Evolutionary conservation across 257 asterid species (phyloP).

Genomic region (Craterostigma plantagineum): DNA sequence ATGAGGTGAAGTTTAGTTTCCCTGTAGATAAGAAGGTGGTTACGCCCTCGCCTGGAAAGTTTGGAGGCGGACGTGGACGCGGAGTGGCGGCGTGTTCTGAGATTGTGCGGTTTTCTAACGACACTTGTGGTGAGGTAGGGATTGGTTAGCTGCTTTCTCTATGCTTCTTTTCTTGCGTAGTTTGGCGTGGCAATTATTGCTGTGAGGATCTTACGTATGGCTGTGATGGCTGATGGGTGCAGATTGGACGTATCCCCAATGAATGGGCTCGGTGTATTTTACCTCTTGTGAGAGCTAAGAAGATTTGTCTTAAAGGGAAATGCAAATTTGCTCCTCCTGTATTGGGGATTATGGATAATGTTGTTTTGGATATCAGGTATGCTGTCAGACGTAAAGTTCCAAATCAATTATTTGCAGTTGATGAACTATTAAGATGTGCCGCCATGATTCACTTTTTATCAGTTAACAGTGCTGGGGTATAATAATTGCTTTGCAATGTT

Average conservation of each 20-base stretch:
- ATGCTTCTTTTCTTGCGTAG: neutral
- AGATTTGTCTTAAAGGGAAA: slow-evolving; percentile 39
- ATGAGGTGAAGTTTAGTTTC: slow-evolving; percentile 48
- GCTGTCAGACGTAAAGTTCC: too few species aligned
- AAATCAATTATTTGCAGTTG: neutral
- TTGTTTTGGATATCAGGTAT: slow-evolving; percentile 54
- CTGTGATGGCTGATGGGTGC: slow-evolving; percentile 8
- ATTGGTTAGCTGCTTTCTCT: slow-evolving; percentile 2
- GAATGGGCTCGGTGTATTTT: slow-evolving; percentile 90
- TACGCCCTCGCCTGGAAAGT: slow-evolving; percentile 43
- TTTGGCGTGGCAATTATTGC: neutral
- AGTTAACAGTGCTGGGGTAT: slow-evolving; percentile 4
- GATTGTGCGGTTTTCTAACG: slow-evolving; percentile 77
- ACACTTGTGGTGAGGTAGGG: slow-evolving; percentile 65
- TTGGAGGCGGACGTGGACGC: slow-evolving; percentile 60
- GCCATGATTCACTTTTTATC: slow-evolving; percentile 10
- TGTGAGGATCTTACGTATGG: too few species aligned
- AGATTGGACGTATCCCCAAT: slow-evolving; percentile 96
- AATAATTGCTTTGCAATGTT: neutral
- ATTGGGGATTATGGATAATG: slow-evolving; percentile 73
- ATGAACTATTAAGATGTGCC: neutral
- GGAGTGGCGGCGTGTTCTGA: slow-evolving; percentile 53
- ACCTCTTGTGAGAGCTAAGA: slow-evolving; percentile 80
- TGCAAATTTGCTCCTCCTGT: slow-evolving; percentile 76
- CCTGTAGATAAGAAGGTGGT: slow-evolving; percentile 43